Evolutionary conservation across 148 eudicot genomes (phyloP).

Genomic region (Rhododendron ferrugineum): DNA sequence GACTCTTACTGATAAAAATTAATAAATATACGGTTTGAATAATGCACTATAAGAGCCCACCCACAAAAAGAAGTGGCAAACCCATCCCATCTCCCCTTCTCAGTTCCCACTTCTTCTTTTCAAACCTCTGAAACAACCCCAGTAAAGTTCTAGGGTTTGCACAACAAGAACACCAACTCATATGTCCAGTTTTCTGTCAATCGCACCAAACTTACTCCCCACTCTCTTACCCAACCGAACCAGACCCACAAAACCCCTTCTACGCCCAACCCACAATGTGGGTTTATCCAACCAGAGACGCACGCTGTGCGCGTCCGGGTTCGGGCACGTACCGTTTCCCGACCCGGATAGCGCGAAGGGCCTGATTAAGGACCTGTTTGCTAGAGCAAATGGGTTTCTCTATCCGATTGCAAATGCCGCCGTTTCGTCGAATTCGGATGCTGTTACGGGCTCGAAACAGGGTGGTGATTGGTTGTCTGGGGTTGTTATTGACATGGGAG

Average conservation of each 20-base stretch:
- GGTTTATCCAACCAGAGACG: conserved; percentile 20
- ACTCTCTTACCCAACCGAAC: conserved; percentile 27
- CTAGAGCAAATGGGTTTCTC: conserved; percentile 38
- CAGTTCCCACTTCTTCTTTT: too few relatives aligned
- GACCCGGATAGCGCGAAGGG: conserved; percentile 46
- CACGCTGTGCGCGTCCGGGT: conserved; percentile 42
- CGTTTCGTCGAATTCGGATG: conserved; percentile 29
- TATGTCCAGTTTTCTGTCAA: conserved; percentile 17
- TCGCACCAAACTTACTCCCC: conserved; percentile 14
- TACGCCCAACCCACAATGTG: conserved; percentile 25
- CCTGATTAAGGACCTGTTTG: conserved; percentile 38
- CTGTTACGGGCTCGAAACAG: conserved; percentile 27
- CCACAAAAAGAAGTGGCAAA: too few relatives aligned
- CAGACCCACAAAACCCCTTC: conserved; percentile 22
- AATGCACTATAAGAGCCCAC: too few relatives aligned
- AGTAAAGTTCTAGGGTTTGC: neutral
- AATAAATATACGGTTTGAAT: too few relatives aligned
- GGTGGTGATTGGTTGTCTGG: conserved; percentile 59
- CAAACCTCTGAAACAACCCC: neutral
- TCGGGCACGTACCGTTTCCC: conserved; percentile 44
- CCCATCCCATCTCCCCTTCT: too few relatives aligned
- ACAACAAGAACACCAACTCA: neutral
- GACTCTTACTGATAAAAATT: too few relatives aligned
- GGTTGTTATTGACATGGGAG: conserved; percentile 47
- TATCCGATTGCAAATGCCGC: conserved; percentile 55